Evolutionary conservation across 2,329 filamentous ascomycete genomes (phyloP), one percentile per base, ranked within the genome.

Genomic region (Fusarium ambrosium): DNA sequence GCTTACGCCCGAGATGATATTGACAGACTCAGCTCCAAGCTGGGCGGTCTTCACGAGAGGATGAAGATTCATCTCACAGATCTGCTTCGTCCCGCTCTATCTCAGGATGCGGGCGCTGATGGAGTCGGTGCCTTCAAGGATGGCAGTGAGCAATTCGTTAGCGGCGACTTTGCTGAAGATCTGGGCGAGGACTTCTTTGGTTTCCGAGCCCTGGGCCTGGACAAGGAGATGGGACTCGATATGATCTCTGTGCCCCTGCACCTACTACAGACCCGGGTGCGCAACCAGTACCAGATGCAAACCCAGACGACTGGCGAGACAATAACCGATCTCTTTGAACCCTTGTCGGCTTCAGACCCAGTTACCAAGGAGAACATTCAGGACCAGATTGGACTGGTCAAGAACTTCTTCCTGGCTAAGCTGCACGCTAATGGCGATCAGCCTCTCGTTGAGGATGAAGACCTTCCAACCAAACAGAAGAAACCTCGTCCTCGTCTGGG

Each of bases 111-210:
- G 53, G 93, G 93, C 39, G 90, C 91, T 36, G 97, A 98, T 80
- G 97, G 95, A 39, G 95, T 93, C 6, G 94, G 93, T 66, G 94
- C 95, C 8, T 99, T 99, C 87, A 95, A 97, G 72, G 97, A 99
- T 79, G 96, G 95, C 74, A 98, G 95, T 82, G 97, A 99, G 74
- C 97, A 98, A 81, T 99, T 98, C 78, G 92, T 98, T 58, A 95
- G 94, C 55, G 97, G 97, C 71, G 97, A 99, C 83, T 99, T 99
- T 82, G 97, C 97, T 1, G 97, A 98, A 81, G 97, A 99, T 78
- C 93, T 99, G 14, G 96, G 95, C 71, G 97, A 99, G 86, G 97
- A 99, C 85, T 99, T 98, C 89, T 99, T 99, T 80, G 97, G 97
- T 32, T 98, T 99, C 89, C 95, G 95, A 81, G 95, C 97, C 70